phyloP scores from a whole-genome alignment of 2,329 filamentous ascomycete genomes.

The Camptophora hylomeconis region DNA sequence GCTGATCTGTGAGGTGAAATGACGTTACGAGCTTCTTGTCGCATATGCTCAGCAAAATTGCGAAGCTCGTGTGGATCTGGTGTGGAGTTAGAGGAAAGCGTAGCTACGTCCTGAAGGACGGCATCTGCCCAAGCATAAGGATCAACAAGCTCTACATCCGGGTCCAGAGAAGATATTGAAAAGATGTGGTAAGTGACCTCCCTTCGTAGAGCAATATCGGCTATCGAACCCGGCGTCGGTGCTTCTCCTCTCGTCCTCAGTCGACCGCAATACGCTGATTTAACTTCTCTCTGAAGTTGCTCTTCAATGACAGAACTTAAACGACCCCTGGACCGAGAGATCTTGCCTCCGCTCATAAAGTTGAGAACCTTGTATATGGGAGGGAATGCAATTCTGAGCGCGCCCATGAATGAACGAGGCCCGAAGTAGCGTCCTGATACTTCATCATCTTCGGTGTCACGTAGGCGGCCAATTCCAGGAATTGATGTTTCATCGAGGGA shows the following conservation, averaged over 20 bases:
- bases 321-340: no score
- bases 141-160: constrained; percentile 7
- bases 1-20: no score
- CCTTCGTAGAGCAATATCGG: no score
- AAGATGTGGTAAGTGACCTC: no score
- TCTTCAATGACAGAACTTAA: no score
- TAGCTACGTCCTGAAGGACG: constrained; percentile 3
- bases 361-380: constrained; percentile 7
- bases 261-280: no score
- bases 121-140: constrained; percentile 8
- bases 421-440: constrained; percentile 3
- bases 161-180: no score
- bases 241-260: no score
- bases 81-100: constrained; percentile 10
- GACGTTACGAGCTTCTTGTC: no score
- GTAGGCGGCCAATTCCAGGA: constrained; percentile 3
- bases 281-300: no score
- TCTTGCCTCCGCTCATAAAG: no score
- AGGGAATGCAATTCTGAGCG: constrained; percentile 7
- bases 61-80: constrained; percentile 10
- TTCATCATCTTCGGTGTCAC: constrained; percentile 1
- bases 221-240: no score
- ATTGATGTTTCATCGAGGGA: constrained; percentile 6
- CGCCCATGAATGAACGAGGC: constrained; percentile 2
- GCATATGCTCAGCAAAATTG: neutral